A percentile compares a stretch with the other conserved stretches of the same genome.
These are phyloP conservation scores for Dacryopinax spathularia DNA, from an alignment of 768 basidiomycete species.

Conservation along the genomic window DNA sequence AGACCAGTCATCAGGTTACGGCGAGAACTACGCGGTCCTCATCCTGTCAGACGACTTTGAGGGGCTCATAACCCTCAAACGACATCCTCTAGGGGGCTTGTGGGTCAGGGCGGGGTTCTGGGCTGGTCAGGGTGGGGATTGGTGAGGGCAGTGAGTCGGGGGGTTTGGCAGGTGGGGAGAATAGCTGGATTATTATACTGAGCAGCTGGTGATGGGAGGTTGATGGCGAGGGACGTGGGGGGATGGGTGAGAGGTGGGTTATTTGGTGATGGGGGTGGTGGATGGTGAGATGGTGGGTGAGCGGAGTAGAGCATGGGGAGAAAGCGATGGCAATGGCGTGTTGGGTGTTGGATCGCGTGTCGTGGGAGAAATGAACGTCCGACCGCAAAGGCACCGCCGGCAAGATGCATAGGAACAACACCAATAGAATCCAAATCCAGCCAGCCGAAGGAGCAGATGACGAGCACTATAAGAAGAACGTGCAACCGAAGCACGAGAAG, in stretches of 20 bases:
- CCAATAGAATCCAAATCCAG: too few relatives aligned
- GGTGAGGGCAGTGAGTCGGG: background rate
- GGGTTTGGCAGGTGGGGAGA: background rate
- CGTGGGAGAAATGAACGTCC: too few relatives aligned
- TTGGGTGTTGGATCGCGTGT: too few relatives aligned
- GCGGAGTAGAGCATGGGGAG: too few relatives aligned
- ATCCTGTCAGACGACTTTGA: constrained; percentile 72
- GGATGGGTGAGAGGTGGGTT: background rate
- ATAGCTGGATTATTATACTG: background rate
- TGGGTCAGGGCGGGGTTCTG: background rate
- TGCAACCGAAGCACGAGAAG: background rate
- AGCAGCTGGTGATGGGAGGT: background rate
- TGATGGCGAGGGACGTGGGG: background rate
- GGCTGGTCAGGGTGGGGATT: background rate
- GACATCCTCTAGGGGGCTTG: constrained; percentile 60
- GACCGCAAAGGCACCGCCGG: too few relatives aligned
- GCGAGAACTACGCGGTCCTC: constrained; percentile 58
- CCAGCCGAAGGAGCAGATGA: too few relatives aligned
- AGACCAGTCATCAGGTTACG: constrained; percentile 68
- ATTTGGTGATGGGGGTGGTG: background rate
- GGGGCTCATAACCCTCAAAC: constrained; percentile 60
- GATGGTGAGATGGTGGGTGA: too few relatives aligned
- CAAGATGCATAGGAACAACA: too few relatives aligned
- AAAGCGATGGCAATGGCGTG: too few relatives aligned
- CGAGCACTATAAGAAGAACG: too few relatives aligned